Base-by-base conservation (phyloP, 148 eudicot genomes). In the Persicaria tinctoria region DNA sequence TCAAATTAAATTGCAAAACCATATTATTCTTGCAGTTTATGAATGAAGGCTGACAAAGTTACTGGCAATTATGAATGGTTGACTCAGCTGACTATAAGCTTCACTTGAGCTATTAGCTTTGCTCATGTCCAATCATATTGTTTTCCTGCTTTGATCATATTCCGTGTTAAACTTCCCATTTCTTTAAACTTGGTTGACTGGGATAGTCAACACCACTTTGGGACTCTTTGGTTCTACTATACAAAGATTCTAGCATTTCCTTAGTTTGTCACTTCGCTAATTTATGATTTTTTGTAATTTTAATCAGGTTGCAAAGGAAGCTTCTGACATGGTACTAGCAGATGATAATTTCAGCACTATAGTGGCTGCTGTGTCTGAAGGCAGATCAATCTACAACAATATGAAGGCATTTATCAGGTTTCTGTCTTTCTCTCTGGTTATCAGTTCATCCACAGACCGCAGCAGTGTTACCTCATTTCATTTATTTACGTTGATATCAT, bases 251-350 rank as follows among this genome's bases (percentile, higher is more conserved):
- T 62, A 57, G 32, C 63, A 18, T 27, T 57, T 57, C 63, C 63
- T 57, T 68, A 38, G 38, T 38, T 70, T 70, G 3, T 70, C 32
- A 46, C 44, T 5, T 70, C 6, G 11, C 51, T 70, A 46, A 45
- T 45, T 46, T 45, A n/a, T 8, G 10, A 70, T 48, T 5, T 45
- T 46, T 16, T 16, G 5, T 45, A 20, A 70, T 46, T 45, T n/a
- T 41, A 11, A 46, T 23, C 77, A 86, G 89, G 89, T 86, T 46
- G 89, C 89, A 16, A 86, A 86, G 80, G 89, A 86, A 78, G 89
- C 89, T 50, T 83, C 89, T 16, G 89, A 86, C 79, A 86, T 86
- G 89, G 89, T 86, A 27, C 79, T 86, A 66, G 89, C 89, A 20
- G 89, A 86, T 80, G 89, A 86, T 72, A 86, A 86, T 68, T 86